Evolutionary conservation across 83 land plant genomes (phyloP).

Genomic region (Picea abies): DNA sequence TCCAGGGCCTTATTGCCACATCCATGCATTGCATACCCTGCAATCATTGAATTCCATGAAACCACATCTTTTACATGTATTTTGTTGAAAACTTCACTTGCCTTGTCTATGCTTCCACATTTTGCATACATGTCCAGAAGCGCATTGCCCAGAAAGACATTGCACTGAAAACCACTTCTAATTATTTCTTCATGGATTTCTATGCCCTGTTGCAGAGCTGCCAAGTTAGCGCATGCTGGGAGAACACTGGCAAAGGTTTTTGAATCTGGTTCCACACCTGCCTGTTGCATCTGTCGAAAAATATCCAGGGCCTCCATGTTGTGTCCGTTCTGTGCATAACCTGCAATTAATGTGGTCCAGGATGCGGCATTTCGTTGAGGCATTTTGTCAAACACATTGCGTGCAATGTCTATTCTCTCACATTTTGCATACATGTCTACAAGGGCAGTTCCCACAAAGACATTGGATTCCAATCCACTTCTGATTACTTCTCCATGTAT

Average conservation of each 20-base stretch:
- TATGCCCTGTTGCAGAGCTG: constrained; percentile 34
- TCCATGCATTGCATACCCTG: constrained; percentile 47
- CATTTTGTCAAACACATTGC: neutral
- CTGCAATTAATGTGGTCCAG: neutral
- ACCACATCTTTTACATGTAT: constrained; percentile 34
- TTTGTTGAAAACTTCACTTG: constrained; percentile 1
- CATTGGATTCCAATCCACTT: neutral
- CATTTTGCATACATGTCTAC: neutral
- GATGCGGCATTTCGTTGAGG: neutral
- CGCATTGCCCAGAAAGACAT: constrained; percentile 35
- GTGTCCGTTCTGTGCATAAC: neutral
- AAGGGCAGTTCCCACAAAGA: neutral
- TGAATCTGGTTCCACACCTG: constrained; percentile 8
- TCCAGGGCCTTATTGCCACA: constrained; percentile 38
- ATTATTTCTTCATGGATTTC: constrained; percentile 34
- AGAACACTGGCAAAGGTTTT: constrained; percentile 40
- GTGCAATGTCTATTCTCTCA: neutral
- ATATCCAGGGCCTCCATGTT: neutral
- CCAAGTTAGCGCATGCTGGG: constrained; percentile 50
- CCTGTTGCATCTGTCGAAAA: constrained; percentile 20
- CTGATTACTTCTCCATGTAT: neutral
- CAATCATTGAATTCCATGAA: constrained; percentile 60
- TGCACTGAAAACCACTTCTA: constrained; percentile 28
- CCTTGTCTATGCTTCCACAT: constrained; percentile 57
- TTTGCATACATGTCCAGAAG: constrained; percentile 71